These are phyloP conservation scores for Colletotrichum coccodes DNA, from an alignment of 2,329 filamentous ascomycete genomes.

Conservation along the genomic window DNA sequence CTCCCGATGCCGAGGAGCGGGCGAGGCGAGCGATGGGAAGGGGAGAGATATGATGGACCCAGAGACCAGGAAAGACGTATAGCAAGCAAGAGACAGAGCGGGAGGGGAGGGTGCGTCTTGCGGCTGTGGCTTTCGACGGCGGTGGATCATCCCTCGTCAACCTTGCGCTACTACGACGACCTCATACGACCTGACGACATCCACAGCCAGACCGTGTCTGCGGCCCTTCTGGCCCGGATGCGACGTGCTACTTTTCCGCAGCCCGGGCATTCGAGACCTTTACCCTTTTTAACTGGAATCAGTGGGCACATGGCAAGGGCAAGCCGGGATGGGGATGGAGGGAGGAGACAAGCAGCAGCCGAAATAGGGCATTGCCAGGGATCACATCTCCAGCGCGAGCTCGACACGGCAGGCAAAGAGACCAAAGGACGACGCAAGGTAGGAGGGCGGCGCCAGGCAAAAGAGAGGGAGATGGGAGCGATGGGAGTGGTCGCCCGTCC, in stretches of 20 bases:
- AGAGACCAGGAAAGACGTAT: constrained; percentile 1
- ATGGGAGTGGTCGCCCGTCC: neutral
- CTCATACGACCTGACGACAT: constrained; percentile 8
- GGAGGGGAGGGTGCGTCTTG: neutral
- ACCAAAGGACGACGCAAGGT: neutral
- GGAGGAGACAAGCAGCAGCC: neutral
- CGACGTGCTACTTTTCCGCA: constrained; percentile 15
- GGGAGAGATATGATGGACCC: constrained; percentile 6
- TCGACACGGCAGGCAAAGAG: neutral
- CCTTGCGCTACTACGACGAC: neutral
- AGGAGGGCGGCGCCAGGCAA: neutral
- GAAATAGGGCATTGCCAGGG: neutral
- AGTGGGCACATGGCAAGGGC: neutral
- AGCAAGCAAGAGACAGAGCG: neutral
- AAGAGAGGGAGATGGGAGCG: neutral
- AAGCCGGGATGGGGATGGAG: neutral
- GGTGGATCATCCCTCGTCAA: neutral
- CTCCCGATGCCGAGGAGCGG: constrained; percentile 8
- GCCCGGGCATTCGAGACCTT: neutral
- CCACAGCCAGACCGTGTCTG: constrained; percentile 31
- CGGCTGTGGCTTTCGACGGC: constrained; percentile 10
- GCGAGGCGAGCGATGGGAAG: neutral
- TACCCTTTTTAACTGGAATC: neutral
- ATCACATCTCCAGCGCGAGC: neutral
- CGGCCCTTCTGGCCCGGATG: constrained; percentile 29